Evolutionary conservation across 2,329 filamentous ascomycete species (phyloP).

Genomic region (Bipolaris sorokiniana): DNA sequence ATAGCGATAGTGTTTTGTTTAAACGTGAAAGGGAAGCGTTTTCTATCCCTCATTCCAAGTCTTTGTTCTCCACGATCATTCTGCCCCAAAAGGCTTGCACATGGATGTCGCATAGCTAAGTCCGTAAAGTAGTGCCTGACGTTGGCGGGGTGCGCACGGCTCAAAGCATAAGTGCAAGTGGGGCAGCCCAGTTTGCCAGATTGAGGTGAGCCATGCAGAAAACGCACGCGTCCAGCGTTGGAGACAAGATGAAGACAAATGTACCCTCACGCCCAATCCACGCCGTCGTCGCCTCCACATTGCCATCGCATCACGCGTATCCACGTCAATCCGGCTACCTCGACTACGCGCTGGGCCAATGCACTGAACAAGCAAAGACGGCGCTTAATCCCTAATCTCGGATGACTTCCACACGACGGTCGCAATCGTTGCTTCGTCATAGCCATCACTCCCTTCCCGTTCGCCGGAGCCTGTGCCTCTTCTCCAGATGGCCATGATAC

Average conservation of each 20-base stretch:
- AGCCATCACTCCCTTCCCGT: not conserved
- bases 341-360: not conserved
- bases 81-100: not conserved
- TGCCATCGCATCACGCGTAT: not conserved
- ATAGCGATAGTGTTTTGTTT: not conserved
- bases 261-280: not conserved
- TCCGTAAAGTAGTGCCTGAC: not conserved
- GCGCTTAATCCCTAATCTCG: not conserved
- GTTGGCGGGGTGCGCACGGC: conserved; percentile 3
- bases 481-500: not conserved
- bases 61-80: not conserved
- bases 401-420: not conserved
- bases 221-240: not conserved
- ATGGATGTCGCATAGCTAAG: not conserved
- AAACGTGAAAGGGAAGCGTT: not conserved
- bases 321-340: not conserved
- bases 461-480: not conserved
- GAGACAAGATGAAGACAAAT: not conserved
- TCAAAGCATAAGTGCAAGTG: conserved; percentile 1
- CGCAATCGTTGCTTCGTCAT: not conserved
- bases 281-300: not conserved
- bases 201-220: conserved; percentile 1
- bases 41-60: not conserved
- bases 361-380: conserved; percentile 2
- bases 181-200: conserved; percentile 3